A percentile compares a stretch with the other conserved stretches of the same genome.
phyloP scores from a whole-genome alignment of 176 grass and related monocot species.

The Triticum monococcum region DNA sequence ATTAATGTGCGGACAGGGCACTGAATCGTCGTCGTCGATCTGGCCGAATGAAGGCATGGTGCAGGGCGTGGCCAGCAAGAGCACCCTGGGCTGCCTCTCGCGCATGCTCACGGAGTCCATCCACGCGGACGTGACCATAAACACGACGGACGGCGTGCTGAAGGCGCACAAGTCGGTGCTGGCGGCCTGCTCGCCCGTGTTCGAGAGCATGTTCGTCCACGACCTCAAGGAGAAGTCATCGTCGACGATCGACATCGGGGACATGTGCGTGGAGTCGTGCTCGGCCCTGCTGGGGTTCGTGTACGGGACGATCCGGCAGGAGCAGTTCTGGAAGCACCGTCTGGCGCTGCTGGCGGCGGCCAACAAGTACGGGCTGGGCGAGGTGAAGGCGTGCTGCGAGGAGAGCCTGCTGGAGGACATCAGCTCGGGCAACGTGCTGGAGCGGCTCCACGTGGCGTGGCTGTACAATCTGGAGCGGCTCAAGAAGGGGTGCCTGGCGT shows the following conservation, averaged over 20 bases:
- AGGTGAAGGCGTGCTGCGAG: conserved; percentile 83
- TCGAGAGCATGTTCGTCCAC: conserved; percentile 85
- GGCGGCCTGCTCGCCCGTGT: conserved; percentile 62
- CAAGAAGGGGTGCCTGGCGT: conserved; percentile 82
- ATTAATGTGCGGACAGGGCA: conserved; percentile 34
- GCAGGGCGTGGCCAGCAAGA: conserved; percentile 53
- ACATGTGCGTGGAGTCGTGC: conserved; percentile 78
- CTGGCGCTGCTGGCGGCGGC: conserved; percentile 61
- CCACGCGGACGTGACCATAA: conserved; percentile 77
- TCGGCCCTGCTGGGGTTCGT: conserved; percentile 61
- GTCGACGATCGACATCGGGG: conserved; percentile 51
- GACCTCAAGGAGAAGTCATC: conserved; percentile 74
- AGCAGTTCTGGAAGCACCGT: conserved; percentile 77
- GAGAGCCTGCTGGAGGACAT: conserved; percentile 91
- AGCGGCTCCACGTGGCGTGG: conserved; percentile 85
- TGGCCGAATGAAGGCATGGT: conserved; percentile 58
- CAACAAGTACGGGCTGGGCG: conserved; percentile 64
- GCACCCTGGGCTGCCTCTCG: conserved; percentile 60
- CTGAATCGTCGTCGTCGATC: conserved; percentile 47
- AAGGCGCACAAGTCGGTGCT: conserved; percentile 82
- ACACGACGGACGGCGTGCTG: conserved; percentile 59
- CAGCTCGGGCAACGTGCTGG: conserved; percentile 60
- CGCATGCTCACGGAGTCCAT: conserved; percentile 79
- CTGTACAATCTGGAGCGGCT: conserved; percentile 60
- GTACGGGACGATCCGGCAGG: conserved; percentile 66